phyloP scores from a whole-genome alignment of 345 rosid species.

The Leavenworthia alabamica region DNA sequence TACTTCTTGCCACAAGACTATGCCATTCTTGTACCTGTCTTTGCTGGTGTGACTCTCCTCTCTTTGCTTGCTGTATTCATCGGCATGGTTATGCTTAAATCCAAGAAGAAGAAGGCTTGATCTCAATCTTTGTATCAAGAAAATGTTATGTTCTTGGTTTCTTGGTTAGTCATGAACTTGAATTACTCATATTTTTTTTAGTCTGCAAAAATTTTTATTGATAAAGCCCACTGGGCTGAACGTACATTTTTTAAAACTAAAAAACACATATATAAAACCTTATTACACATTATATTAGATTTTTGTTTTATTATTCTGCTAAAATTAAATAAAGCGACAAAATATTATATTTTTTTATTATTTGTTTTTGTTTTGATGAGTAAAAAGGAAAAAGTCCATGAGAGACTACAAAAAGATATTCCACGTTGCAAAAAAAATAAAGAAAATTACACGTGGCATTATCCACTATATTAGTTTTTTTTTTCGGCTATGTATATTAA shows the following conservation, averaged over 20 bases:
- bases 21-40: conserved; percentile 71
- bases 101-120: conserved; percentile 77
- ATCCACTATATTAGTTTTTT: too few species aligned
- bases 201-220: too few species aligned
- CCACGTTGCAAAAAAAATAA: neutral
- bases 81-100: conserved; percentile 72
- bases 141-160: neutral
- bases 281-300: too few species aligned
- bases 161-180: too few species aligned
- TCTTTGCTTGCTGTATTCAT: conserved; percentile 59
- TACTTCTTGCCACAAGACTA: conserved; percentile 84
- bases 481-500: too few species aligned
- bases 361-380: neutral
- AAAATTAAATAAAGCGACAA: neutral
- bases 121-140: neutral
- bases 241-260: too few species aligned
- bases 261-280: too few species aligned
- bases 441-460: conserved; percentile 12
- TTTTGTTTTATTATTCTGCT: neutral
- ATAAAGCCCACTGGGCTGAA: too few species aligned
- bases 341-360: neutral
- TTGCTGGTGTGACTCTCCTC: conserved; percentile 61
- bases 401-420: neutral
- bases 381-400: neutral
- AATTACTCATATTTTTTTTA: too few species aligned